Percentiles rank a stretch among this genome's conserved stretches.
These are phyloP conservation scores for Melampsora americana DNA, from an alignment of 1,284 basidiomycete species.

Conservation along the genomic window DNA sequence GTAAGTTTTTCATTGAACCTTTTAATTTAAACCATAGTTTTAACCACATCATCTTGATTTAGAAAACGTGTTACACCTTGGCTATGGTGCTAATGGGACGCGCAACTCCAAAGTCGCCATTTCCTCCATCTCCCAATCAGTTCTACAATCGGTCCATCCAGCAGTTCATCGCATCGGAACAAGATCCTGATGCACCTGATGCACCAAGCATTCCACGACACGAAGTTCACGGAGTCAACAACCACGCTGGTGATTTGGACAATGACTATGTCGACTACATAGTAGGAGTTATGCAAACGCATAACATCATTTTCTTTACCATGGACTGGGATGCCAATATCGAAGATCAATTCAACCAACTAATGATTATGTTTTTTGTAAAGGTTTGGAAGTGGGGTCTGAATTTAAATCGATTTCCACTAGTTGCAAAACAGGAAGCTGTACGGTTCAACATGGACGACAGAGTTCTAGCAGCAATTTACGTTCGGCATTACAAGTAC, in stretches of 20 bases:
- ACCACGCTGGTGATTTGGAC: neutral
- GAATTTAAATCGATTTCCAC: neutral
- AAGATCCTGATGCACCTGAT: too few relatives aligned
- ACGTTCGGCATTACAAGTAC: neutral
- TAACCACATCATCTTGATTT: too few relatives aligned
- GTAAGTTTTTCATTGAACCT: too few relatives aligned
- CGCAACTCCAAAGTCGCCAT: too few relatives aligned
- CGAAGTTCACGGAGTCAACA: too few relatives aligned
- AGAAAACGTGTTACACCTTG: too few relatives aligned
- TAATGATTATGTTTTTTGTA: slow-evolving; percentile 24
- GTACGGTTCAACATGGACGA: neutral
- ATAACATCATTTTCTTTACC: slow-evolving; percentile 16
- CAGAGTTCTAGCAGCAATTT: neutral
- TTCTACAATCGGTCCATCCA: too few relatives aligned
- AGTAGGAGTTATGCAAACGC: neutral
- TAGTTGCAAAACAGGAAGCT: neutral
- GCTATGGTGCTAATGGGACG: too few relatives aligned
- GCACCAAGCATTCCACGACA: too few relatives aligned
- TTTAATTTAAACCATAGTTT: too few relatives aligned
- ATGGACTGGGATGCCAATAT: slow-evolving; percentile 32
- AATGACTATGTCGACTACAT: neutral
- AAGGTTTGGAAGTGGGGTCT: slow-evolving; percentile 29
- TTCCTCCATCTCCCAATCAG: too few relatives aligned
- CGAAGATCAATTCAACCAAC: slow-evolving; percentile 22
- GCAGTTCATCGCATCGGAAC: too few relatives aligned